Evolutionary conservation across 495 filamentous ascomycete genomes (phyloP).

Genomic region (Talaromyces stipitatus): DNA sequence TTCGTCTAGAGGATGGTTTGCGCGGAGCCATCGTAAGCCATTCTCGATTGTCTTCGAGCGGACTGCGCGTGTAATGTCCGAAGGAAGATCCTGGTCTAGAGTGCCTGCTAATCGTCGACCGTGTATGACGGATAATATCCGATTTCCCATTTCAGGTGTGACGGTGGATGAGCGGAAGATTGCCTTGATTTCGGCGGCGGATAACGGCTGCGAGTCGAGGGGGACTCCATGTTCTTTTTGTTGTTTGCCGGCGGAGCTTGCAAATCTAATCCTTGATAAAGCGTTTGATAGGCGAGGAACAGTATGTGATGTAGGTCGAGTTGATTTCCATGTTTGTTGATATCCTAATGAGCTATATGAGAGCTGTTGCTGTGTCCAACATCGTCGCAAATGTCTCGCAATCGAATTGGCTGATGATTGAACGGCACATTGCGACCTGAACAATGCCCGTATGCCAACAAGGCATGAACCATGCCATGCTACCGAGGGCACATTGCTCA

Average conservation of each 20-base stretch:
- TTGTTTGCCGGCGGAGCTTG: background rate
- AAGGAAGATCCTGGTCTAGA: conserved; percentile 46
- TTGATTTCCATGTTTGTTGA: conserved; percentile 9
- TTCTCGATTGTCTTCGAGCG: conserved; percentile 26
- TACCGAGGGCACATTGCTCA: conserved; percentile 41
- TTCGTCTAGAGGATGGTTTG: conserved; percentile 66
- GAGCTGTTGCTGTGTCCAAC: background rate
- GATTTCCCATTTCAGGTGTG: conserved; percentile 48
- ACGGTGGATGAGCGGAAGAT: conserved; percentile 55
- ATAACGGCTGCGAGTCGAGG: conserved; percentile 26
- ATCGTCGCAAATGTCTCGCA: background rate
- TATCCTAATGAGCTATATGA: conserved; percentile 1
- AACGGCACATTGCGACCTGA: conserved; percentile 13
- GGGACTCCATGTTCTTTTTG: conserved; percentile 3
- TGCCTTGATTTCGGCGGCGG: conserved; percentile 43
- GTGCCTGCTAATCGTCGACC: conserved; percentile 68
- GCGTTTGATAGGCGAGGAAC: conserved; percentile 7
- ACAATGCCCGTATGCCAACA: conserved; percentile 26
- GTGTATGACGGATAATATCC: conserved; percentile 61
- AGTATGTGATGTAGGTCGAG: conserved; percentile 16
- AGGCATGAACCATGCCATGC: conserved; percentile 39
- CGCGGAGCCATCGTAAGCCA: conserved; percentile 63
- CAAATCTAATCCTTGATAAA: conserved; percentile 4
- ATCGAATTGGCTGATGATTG: background rate
- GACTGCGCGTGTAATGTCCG: conserved; percentile 34